Base-by-base conservation (phyloP, 306 rosid species). In the Heteromeles arbutifolia region DNA sequence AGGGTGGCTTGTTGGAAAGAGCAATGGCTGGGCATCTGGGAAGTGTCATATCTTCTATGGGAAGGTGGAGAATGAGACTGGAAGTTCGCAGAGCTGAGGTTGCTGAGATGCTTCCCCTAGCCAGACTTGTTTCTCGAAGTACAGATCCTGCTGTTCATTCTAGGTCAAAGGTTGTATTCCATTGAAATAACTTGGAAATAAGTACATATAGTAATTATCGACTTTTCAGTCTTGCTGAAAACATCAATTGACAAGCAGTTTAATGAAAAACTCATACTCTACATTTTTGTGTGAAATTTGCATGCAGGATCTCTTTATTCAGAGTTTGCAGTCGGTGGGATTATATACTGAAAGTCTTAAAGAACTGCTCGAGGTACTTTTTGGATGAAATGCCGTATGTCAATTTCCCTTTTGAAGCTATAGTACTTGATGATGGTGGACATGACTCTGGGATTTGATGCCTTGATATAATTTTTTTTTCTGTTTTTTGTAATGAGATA, bases 61-160 rank as follows among this genome's bases (percentile, higher is more conserved):
- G 98, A 28, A 89, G 98, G 83, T 95, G 98, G 98, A 87, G 97
- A 86, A 89, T 92, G 97, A 90, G 91, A 74, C 89, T 95, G 67
- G 98, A 92, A 82, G 96, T 92, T 78, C 86, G 75, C 48, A 84
- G 87, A 79, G 97, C 97, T 74, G 98, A 95, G 84, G 90, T 90
- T 65, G 92, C 96, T 67, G 98, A 95, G 90, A 88, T 92, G 92
- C 97, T 95, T 89, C 98, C 98, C 76, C 92, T 90, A 83, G 97
- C 96, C 31, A 89, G 98, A 76, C 89, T 92, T 77, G 88, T 95
- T 79, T 92, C 93, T 66, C 86, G 91, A 80, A 92, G 93, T 81
- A 87, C 87, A 5, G 98, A 95, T 80, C 97, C 98, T 64, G 84
- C 89, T 71, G 93, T 87, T 83, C 90, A 81, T 79, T 87, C 97